These are phyloP conservation scores for Ophiostoma tasmaniense DNA, from an alignment of 2,329 filamentous ascomycete species.

Conservation along the genomic window DNA sequence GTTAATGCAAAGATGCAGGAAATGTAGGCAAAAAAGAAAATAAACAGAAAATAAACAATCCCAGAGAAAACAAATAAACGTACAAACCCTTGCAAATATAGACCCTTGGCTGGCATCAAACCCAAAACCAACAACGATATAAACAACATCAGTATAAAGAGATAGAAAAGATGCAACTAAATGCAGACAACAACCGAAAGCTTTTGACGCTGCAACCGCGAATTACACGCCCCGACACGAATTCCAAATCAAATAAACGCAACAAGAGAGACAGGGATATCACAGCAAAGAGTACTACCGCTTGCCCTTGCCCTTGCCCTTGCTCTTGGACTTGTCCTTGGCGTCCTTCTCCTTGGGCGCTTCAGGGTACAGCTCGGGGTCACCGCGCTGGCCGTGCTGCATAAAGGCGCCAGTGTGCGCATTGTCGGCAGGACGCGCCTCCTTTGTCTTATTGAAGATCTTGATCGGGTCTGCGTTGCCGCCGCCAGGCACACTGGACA, in stretches of 20 bases:
- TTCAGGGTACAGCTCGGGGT: slow-evolving; percentile 65
- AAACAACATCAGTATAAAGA: not conserved
- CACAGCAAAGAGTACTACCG: slow-evolving; percentile 9
- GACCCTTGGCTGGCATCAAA: not conserved
- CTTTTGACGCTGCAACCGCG: not conserved
- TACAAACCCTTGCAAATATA: not conserved
- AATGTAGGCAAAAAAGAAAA: too few species aligned
- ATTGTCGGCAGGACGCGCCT: slow-evolving; percentile 33
- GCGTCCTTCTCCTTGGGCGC: slow-evolving; percentile 40
- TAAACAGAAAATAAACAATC: not conserved
- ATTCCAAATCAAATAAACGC: not conserved
- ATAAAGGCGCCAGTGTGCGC: slow-evolving; percentile 70
- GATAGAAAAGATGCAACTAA: not conserved
- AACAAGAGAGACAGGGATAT: not conserved
- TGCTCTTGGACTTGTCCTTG: slow-evolving; percentile 31
- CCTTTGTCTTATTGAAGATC: slow-evolving; percentile 58
- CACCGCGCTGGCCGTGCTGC: slow-evolving; percentile 76
- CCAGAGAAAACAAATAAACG: not conserved
- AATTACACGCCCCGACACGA: not conserved
- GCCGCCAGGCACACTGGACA: slow-evolving; percentile 45
- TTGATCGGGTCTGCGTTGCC: slow-evolving; percentile 56
- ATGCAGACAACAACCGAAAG: not conserved
- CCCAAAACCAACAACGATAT: not conserved
- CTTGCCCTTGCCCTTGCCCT: slow-evolving; percentile 22
- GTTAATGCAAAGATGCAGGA: not conserved